These are phyloP conservation scores for Eudorina sp. DNA, from an alignment of 139 green algal species.

Conservation along the genomic window DNA sequence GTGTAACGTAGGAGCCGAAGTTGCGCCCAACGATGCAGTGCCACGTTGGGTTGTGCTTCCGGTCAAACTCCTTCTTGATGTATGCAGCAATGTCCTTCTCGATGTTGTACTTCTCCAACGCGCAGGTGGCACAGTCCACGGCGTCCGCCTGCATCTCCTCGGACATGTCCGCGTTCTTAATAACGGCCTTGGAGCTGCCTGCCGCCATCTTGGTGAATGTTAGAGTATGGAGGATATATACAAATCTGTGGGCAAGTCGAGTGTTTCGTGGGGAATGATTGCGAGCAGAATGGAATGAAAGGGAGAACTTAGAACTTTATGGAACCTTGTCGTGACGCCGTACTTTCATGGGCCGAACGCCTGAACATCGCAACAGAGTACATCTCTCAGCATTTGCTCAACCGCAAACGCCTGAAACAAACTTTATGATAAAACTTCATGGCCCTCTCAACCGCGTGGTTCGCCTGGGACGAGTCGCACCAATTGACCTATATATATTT, in stretches of 20 bases:
- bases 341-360: not conserved
- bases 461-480: no score
- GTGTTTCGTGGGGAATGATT: not conserved
- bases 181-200: conserved; percentile 74
- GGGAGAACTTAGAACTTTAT: no score
- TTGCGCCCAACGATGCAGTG: conserved; percentile 99
- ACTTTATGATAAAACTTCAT: no score
- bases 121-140: conserved; percentile 90
- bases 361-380: no score
- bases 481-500: no score
- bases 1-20: conserved; percentile 98
- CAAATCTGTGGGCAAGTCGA: not conserved
- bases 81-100: conserved; percentile 99
- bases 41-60: conserved; percentile 97
- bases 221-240: not conserved
- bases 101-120: conserved; percentile 96
- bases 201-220: conserved; percentile 25
- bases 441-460: no score
- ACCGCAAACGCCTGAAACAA: no score
- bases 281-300: no score
- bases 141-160: conserved; percentile 97
- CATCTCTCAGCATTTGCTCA: no score
- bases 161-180: conserved; percentile 97
- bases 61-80: conserved; percentile 99
- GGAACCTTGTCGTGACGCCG: no score